A percentile compares a stretch with the other conserved stretches of the same genome.
Evolutionary conservation across 768 basidiomycete genomes (phyloP).

Genomic region (Saitozyma sp.): DNA sequence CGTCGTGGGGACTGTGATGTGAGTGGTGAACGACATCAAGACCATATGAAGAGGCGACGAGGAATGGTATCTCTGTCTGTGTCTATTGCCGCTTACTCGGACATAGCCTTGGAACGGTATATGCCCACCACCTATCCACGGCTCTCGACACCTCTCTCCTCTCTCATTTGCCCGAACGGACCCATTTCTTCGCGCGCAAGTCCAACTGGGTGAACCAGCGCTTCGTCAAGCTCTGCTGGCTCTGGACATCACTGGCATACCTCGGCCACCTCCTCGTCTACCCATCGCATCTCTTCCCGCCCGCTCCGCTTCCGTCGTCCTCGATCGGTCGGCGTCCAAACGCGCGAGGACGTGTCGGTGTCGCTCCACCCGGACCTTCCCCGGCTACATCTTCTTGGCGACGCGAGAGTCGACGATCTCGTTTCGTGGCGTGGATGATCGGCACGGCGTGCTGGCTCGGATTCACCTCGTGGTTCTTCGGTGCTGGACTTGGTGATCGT

Average conservation of each 20-base stretch:
- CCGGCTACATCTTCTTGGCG: background rate
- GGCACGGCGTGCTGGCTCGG: slow-evolving; percentile 33
- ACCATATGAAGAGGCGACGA: too few relatives aligned
- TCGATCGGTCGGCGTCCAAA: background rate
- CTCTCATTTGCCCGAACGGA: slow-evolving; percentile 60
- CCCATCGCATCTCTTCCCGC: slow-evolving; percentile 32
- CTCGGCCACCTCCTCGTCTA: slow-evolving; percentile 56
- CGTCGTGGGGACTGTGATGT: slow-evolving; percentile 2
- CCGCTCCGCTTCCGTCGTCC: slow-evolving; percentile 15
- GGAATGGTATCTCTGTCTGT: too few relatives aligned
- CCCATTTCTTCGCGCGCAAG: slow-evolving; percentile 76
- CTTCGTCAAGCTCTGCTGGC: slow-evolving; percentile 91
- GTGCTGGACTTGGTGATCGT: slow-evolving; percentile 41
- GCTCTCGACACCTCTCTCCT: slow-evolving; percentile 85
- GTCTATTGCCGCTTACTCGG: background rate
- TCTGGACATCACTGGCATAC: slow-evolving; percentile 73
- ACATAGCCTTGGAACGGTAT: slow-evolving; percentile 29
- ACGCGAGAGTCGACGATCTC: background rate
- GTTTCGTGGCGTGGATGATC: slow-evolving; percentile 23
- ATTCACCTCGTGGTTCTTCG: slow-evolving; percentile 47
- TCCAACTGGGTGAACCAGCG: slow-evolving; percentile 75
- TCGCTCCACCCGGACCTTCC: background rate
- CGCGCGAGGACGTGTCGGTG: too few relatives aligned
- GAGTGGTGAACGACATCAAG: background rate
- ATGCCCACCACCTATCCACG: slow-evolving; percentile 57